These are phyloP conservation scores for Pyronema omphalodes DNA, from an alignment of 495 filamentous ascomycete genomes.

Conservation along the genomic window DNA sequence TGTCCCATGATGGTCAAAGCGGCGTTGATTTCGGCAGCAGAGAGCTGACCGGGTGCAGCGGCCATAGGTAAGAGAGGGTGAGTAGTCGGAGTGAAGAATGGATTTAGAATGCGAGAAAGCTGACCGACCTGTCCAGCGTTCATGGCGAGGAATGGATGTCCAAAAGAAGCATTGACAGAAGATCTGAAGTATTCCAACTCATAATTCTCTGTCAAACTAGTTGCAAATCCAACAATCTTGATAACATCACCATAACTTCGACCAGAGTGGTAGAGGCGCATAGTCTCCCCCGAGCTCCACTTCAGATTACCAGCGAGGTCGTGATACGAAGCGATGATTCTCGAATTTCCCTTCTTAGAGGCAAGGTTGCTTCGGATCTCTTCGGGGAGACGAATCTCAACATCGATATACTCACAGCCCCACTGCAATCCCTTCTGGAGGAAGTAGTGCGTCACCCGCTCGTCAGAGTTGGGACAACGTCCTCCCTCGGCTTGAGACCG, in stretches of 20 bases:
- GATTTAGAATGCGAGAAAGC: conserved; percentile 61
- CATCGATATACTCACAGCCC: conserved; percentile 76
- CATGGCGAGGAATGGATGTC: conserved; percentile 56
- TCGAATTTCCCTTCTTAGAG: conserved; percentile 51
- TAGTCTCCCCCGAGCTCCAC: conserved; percentile 53
- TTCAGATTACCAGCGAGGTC: conserved; percentile 69
- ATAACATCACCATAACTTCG: conserved; percentile 63
- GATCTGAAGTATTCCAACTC: conserved; percentile 77
- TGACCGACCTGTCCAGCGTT: conserved; percentile 77
- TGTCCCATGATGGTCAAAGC: conserved; percentile 62
- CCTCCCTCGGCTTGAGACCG: conserved; percentile 65
- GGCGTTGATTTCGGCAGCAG: conserved; percentile 64
- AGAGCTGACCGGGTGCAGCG: conserved; percentile 66
- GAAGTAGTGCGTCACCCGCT: conserved; percentile 53
- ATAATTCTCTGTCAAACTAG: conserved; percentile 62
- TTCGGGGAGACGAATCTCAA: conserved; percentile 71
- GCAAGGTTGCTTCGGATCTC: conserved; percentile 47
- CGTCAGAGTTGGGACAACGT: conserved; percentile 64
- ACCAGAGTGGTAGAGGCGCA: conserved; percentile 48
- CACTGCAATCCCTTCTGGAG: conserved; percentile 62
- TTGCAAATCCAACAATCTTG: conserved; percentile 73
- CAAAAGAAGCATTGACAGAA: conserved; percentile 39
- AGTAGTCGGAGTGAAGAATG: conserved; percentile 69
- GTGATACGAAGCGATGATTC: conserved; percentile 73
- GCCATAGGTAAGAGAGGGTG: conserved; percentile 70